Conservation (phyloP, 78 protist genomes). For the Emiliania huxleyi region DNA sequence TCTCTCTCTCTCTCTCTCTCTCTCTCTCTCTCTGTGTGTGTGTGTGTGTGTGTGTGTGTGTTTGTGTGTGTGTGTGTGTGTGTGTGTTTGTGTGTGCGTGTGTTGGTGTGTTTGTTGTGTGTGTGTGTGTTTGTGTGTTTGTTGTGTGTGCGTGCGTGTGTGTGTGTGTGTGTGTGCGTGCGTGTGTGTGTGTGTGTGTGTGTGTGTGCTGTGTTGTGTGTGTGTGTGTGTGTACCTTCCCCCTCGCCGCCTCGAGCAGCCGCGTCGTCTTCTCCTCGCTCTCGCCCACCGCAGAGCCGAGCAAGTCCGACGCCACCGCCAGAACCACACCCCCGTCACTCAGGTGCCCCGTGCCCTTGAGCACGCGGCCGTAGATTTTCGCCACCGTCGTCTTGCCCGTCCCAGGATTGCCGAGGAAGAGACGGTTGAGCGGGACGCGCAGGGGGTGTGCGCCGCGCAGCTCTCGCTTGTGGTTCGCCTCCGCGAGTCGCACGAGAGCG, state of each 20-base stretch:
- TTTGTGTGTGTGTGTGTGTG: too few relatives aligned
- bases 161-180: too few relatives aligned
- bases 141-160: too few relatives aligned
- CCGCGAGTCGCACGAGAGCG: neutral
- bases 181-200: too few relatives aligned
- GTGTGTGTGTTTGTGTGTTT: too few relatives aligned
- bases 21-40: too few relatives aligned
- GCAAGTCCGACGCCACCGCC: constrained; percentile 21
- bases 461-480: constrained; percentile 32
- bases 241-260: neutral
- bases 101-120: too few relatives aligned
- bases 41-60: too few relatives aligned
- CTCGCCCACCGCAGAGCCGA: constrained; percentile 17
- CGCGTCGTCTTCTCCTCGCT: neutral
- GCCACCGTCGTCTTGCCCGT: constrained; percentile 50
- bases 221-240: too few relatives aligned
- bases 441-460: neutral
- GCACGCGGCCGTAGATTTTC: neutral
- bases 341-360: neutral
- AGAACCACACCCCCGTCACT: neutral
- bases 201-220: too few relatives aligned
- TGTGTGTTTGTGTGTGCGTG: too few relatives aligned
- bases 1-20: too few relatives aligned
- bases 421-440: neutral
- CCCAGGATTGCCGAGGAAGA: constrained; percentile 34